Percentiles rank a stretch among this genome's conserved stretches.
phyloP scores from a whole-genome alignment of 2,329 filamentous ascomycete genomes.

The Gyromitra esculenta region DNA sequence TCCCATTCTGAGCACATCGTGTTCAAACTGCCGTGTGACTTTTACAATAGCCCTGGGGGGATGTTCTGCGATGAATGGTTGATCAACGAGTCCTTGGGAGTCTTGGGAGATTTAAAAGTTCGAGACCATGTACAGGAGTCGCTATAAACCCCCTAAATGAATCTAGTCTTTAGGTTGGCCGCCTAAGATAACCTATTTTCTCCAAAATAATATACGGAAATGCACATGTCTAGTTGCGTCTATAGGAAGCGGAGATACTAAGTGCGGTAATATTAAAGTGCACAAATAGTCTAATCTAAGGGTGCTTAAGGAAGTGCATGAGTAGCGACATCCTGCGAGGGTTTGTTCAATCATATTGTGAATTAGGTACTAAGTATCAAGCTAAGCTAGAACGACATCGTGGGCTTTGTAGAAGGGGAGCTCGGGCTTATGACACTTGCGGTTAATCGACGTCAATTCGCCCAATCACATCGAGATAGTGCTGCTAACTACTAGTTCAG shows the following conservation, averaged over 20 bases:
- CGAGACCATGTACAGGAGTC: neutral
- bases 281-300: neutral
- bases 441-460: constrained; percentile 23
- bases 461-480: constrained; percentile 10
- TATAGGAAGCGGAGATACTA: neutral
- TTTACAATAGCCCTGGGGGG: neutral
- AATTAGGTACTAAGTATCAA: neutral
- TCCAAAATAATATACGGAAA: neutral
- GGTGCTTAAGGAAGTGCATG: neutral
- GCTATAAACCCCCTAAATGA: constrained; percentile 3
- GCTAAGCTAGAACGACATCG: constrained; percentile 9
- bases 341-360: neutral
- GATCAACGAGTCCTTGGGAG: neutral
- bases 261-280: neutral
- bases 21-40: constrained; percentile 12
- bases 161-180: neutral
- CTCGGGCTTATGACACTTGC: constrained; percentile 24
- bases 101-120: neutral
- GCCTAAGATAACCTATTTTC: constrained; percentile 14
- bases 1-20: neutral
- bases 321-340: neutral
- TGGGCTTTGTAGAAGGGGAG: constrained; percentile 20
- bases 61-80: neutral
- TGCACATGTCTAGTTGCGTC: constrained; percentile 4
- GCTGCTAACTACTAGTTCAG: neutral